Evolutionary conservation across 257 asterid species (phyloP), one percentile per base, ranked within the genome.

Genomic region (Handroanthus guayacan): DNA sequence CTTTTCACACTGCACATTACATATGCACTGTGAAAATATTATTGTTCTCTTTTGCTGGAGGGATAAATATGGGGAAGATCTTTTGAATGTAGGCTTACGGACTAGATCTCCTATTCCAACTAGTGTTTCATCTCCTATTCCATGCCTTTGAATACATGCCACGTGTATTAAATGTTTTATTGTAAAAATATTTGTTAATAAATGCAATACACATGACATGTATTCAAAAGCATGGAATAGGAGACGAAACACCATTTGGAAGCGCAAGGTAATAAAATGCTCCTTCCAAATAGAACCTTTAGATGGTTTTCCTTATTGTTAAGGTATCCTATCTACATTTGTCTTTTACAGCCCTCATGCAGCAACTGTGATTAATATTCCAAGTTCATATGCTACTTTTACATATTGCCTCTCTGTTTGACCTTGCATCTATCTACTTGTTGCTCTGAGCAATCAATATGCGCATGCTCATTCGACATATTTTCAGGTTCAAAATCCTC

Each of bases 401-500:
- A 9, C 17, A 36, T 9, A 11, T 61, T 61, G 45, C 44, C 7
- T 4, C 43, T 61, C 7, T 13, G 44, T 61, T 58, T 58, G 39
- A 56, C 62, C 62, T 56, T 56, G 62, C 10, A 9, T 56, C 13
- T 34, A 34, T 61, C 10, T 36, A 61, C 51, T 55, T 51, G 12
- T 69, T 75, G 74, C 62, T 52, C 37, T 50, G 13, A 34, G 67
- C 67, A 13, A 16, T 69, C 16, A 69, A 31, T 50, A 25, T 38
- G 25, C 20, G 1, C 17, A 51, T 69, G n/a, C 63, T 31, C 9
- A 52, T 43, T 37, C 51, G n/a, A 68, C 69, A 41, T 56, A 69
- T 69, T 45, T 37, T 72, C 87, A 89, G 95, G 94, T 89, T 74
- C 94, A 89, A 72, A 89, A 89, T 84, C 89, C 92, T 20, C 94